A percentile compares a stretch with the other conserved stretches of the same genome.
These are phyloP conservation scores for Taphrina confusa DNA, from an alignment of 1,139 yeast species.

Conservation along the genomic window DNA sequence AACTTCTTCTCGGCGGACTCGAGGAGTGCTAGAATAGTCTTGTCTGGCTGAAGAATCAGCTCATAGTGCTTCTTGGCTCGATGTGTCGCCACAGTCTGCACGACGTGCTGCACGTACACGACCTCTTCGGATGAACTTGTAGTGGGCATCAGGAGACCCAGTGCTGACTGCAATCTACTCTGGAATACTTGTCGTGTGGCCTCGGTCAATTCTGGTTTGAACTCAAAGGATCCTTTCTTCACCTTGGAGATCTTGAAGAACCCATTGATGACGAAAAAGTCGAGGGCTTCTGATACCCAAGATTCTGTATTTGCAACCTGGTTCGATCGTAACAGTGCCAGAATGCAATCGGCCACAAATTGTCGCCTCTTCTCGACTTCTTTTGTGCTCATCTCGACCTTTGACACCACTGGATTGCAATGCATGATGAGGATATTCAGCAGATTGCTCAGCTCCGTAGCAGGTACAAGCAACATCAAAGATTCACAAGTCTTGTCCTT, in stretches of 20 bases:
- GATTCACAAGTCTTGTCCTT: constrained; percentile 67
- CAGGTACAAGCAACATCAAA: constrained; percentile 46
- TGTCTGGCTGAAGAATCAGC: constrained; percentile 57
- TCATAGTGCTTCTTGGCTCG: background rate
- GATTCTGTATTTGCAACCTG: constrained; percentile 39
- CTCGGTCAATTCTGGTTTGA: constrained; percentile 21
- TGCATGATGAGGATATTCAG: constrained; percentile 46
- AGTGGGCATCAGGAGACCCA: constrained; percentile 27
- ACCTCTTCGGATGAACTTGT: background rate
- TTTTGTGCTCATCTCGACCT: constrained; percentile 44
- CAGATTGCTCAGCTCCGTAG: constrained; percentile 44
- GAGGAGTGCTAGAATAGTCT: constrained; percentile 55
- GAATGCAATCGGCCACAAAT: constrained; percentile 69
- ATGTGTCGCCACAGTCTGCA: background rate
- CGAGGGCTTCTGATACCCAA: constrained; percentile 51
- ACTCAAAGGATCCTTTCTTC: background rate
- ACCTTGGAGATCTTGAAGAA: constrained; percentile 52
- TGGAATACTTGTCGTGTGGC: constrained; percentile 28
- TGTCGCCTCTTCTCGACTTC: constrained; percentile 55
- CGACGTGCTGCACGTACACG: background rate
- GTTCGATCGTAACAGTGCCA: constrained; percentile 52
- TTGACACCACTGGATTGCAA: constrained; percentile 39
- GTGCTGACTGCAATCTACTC: constrained; percentile 26
- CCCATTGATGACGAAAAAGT: constrained; percentile 57
- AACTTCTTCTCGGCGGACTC: constrained; percentile 57